Conservation (phyloP, 2,329 filamentous ascomycete species). For the Botrytis aclada region DNA sequence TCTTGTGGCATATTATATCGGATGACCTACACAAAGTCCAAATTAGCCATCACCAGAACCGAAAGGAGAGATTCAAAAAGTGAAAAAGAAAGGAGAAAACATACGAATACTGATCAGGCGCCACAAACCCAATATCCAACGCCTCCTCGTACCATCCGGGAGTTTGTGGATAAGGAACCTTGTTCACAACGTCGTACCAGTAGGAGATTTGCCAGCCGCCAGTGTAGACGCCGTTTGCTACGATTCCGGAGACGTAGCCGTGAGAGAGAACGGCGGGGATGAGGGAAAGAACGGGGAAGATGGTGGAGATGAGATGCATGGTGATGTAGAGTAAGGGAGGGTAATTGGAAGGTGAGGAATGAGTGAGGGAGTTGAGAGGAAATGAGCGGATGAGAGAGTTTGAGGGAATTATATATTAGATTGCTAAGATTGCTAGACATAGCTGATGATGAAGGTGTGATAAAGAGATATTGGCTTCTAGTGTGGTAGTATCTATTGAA, state of each 20-base stretch:
- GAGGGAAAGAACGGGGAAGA: neutral
- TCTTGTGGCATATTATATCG: constrained; percentile 51
- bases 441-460: no score
- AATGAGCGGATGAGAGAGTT: neutral
- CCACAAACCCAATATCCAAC: constrained; percentile 51
- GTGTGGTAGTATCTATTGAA: neutral
- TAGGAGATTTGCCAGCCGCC: constrained; percentile 34
- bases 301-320: neutral
- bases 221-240: constrained; percentile 44
- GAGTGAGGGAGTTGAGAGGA: neutral
- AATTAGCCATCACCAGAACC: neutral
- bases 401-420: neutral
- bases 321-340: neutral
- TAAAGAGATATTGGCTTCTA: no score
- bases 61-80: no score
- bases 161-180: constrained; percentile 27
- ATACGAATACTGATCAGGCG: constrained; percentile 42
- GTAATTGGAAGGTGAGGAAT: neutral
- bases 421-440: no score
- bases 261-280: constrained; percentile 37
- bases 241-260: constrained; percentile 44
- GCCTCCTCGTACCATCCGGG: constrained; percentile 46
- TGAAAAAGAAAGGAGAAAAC: neutral
- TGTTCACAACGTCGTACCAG: constrained; percentile 27
- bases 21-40: constrained; percentile 22